phyloP scores from a whole-genome alignment of 176 grass and related monocot species.

The Rhynchospora breviuscula region DNA sequence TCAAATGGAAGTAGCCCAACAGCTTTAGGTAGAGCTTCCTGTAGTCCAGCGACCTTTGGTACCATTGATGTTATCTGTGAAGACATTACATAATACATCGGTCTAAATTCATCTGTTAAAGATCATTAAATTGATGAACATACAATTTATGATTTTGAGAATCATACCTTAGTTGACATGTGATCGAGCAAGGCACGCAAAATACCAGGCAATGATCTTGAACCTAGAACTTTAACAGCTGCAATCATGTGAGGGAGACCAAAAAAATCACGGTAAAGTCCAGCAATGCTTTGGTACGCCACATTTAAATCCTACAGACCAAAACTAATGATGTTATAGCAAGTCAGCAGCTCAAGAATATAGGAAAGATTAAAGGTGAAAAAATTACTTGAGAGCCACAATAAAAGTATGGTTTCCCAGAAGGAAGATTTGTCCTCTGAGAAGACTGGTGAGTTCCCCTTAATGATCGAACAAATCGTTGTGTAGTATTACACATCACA shows the following conservation, averaged over 20 bases:
- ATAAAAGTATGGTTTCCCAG: slow-evolving; percentile 68
- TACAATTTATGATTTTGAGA: background rate
- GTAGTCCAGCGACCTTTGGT: slow-evolving; percentile 73
- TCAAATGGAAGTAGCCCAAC: slow-evolving; percentile 94
- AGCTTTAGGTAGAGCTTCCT: slow-evolving; percentile 90
- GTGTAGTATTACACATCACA: slow-evolving; percentile 93
- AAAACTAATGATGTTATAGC: slow-evolving; percentile 24
- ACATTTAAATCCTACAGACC: slow-evolving; percentile 79
- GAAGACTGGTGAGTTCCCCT: slow-evolving; percentile 57
- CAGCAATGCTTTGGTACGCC: slow-evolving; percentile 71
- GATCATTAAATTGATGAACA: slow-evolving; percentile 6
- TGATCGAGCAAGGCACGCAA: slow-evolving; percentile 93
- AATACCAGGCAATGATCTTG: slow-evolving; percentile 93
- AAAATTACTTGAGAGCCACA: slow-evolving; percentile 78
- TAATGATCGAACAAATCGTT: slow-evolving; percentile 81
- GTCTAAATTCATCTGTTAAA: slow-evolving; percentile 15
- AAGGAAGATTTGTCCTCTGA: slow-evolving; percentile 58
- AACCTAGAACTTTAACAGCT: slow-evolving; percentile 86
- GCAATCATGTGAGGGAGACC: slow-evolving; percentile 98
- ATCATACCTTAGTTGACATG: slow-evolving; percentile 83
- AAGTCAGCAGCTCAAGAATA: slow-evolving; percentile 8
- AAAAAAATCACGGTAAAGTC: slow-evolving; percentile 85
- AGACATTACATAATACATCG: slow-evolving; percentile 22
- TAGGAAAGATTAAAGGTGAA: background rate
- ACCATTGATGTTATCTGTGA: slow-evolving; percentile 83